These are phyloP conservation scores for Yamadazyma sp. DNA, from an alignment of 1,139 yeast species.

Conservation along the genomic window DNA sequence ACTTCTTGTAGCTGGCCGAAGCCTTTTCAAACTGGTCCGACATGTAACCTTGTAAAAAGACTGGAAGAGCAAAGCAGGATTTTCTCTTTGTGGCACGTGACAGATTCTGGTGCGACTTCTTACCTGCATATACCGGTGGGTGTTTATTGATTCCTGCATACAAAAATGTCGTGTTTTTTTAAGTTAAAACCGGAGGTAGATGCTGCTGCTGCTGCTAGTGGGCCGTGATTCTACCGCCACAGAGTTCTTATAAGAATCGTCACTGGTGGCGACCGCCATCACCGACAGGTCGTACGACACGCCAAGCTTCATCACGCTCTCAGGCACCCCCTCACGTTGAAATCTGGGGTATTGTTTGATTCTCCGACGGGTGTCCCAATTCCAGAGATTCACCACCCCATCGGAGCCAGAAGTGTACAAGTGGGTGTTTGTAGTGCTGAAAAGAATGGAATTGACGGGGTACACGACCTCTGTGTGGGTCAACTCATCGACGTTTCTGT, in stretches of 20 bases:
- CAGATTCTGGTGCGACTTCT: too few species aligned
- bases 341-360: slow-evolving; percentile 58
- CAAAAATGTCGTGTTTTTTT: too few species aligned
- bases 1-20: slow-evolving; percentile 45
- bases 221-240: slow-evolving; percentile 13
- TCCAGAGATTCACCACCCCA: slow-evolving; percentile 77
- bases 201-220: slow-evolving; percentile 14
- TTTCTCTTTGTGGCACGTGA: too few species aligned
- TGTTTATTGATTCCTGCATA: too few species aligned
- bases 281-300: slow-evolving; percentile 28
- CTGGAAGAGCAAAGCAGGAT: too few species aligned
- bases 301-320: slow-evolving; percentile 51
- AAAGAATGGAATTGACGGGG: slow-evolving; percentile 71
- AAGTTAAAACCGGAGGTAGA: slow-evolving; percentile 12
- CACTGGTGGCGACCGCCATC: slow-evolving; percentile 64
- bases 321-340: slow-evolving; percentile 17
- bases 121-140: too few species aligned
- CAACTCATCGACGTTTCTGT: slow-evolving; percentile 46
- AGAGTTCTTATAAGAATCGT: slow-evolving; percentile 49
- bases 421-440: slow-evolving; percentile 46
- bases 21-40: slow-evolving; percentile 11
- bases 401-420: slow-evolving; percentile 83
- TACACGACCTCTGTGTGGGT: slow-evolving; percentile 62
- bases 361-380: slow-evolving; percentile 60
- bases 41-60: neutral